Evolutionary conservation across 2,329 filamentous ascomycete species (phyloP).

Genomic region (Albifimbria verrucaria): DNA sequence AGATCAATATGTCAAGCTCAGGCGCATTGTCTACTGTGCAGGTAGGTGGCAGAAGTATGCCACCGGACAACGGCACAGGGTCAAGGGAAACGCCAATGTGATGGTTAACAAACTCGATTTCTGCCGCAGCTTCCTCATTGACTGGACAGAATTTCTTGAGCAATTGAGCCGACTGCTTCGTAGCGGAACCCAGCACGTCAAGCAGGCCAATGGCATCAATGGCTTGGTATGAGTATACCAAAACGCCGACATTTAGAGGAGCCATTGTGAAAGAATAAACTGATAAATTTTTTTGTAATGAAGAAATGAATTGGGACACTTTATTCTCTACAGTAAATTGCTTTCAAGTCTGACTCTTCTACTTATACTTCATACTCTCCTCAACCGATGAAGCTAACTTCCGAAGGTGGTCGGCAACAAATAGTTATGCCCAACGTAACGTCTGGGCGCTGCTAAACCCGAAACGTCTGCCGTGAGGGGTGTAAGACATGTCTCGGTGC

Average conservation of each 20-base stretch:
- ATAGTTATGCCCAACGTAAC: no score
- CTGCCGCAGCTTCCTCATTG: conserved; percentile 13
- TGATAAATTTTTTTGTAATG: no score
- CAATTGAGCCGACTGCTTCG: conserved; percentile 12
- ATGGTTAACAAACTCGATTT: conserved; percentile 27
- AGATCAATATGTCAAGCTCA: conserved; percentile 32
- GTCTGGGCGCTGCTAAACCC: no score
- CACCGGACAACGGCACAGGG: conserved; percentile 16
- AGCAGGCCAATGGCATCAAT: conserved; percentile 28
- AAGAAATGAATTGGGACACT: no score
- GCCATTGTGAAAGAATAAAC: no score
- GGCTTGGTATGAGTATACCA: conserved; percentile 27
- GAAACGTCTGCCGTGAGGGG: no score
- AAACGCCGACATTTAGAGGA: conserved; percentile 21
- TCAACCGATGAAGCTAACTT: no score
- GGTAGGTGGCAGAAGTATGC: conserved; percentile 22
- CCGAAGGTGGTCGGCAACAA: no score
- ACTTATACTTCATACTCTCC: no score
- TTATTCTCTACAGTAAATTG: no score
- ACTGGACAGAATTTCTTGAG: conserved; percentile 13
- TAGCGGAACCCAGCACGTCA: conserved; percentile 25
- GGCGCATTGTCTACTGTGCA: conserved; percentile 30
- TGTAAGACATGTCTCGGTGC: no score
- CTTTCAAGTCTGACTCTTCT: no score
- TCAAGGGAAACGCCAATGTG: conserved; percentile 29